phyloP scores from a whole-genome alignment of 2,329 filamentous ascomycete species.

The Tricladium varicosporioides region DNA sequence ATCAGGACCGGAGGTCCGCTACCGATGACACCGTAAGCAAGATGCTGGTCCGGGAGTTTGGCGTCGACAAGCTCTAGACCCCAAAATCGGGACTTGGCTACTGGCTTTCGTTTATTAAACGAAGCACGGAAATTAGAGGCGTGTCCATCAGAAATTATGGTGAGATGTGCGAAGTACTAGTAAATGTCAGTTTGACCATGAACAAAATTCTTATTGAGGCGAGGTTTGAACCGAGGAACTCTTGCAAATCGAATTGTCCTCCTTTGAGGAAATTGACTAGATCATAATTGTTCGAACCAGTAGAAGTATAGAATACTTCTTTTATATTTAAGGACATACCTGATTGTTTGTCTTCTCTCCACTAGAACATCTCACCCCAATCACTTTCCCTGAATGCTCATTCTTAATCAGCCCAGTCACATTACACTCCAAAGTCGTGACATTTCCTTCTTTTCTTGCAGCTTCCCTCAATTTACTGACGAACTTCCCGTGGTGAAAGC shows the following conservation, averaged over 20 bases:
- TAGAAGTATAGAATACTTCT: not conserved
- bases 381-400: not conserved
- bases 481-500: constrained; percentile 13
- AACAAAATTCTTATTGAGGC: no score
- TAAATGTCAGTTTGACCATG: not conserved
- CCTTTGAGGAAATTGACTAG: no score
- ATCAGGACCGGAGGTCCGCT: constrained; percentile 9
- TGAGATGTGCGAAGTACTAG: constrained; percentile 8
- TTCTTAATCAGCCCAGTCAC: constrained; percentile 1
- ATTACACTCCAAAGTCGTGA: constrained; percentile 4
- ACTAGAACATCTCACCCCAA: not conserved
- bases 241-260: no score
- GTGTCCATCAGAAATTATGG: constrained; percentile 9
- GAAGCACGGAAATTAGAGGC: constrained; percentile 12
- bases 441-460: constrained; percentile 1
- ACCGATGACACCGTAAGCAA: constrained; percentile 9
- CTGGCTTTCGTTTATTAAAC: not conserved
- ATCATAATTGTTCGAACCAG: no score
- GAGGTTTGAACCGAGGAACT: no score
- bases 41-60: constrained; percentile 1
- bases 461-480: constrained; percentile 10
- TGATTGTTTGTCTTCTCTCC: not conserved
- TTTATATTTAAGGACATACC: not conserved
- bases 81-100: constrained; percentile 9
- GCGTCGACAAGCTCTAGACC: constrained; percentile 13